These are phyloP conservation scores for Fusarium coicis DNA, from an alignment of 2,329 filamentous ascomycete species.

Conservation along the genomic window DNA sequence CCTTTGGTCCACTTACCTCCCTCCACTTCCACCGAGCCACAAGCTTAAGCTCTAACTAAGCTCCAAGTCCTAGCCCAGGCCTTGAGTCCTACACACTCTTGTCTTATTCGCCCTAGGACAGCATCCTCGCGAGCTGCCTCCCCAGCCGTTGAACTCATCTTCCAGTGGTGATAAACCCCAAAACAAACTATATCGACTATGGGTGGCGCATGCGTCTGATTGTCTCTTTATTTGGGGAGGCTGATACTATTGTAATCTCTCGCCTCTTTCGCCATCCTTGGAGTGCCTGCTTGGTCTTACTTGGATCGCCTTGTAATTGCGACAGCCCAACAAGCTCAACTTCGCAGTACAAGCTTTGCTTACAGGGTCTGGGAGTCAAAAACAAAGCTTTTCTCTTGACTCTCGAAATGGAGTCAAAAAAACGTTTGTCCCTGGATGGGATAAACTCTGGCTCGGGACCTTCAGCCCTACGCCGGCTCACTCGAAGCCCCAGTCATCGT, in stretches of 20 bases:
- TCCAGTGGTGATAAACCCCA: conserved; percentile 25
- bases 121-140: conserved; percentile 44
- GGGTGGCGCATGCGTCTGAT: conserved; percentile 35
- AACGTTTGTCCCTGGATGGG: conserved; percentile 45
- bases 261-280: conserved; percentile 5
- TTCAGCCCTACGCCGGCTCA: conserved; percentile 49
- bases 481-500: conserved; percentile 48
- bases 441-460: conserved; percentile 41
- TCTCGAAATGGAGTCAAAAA: conserved; percentile 48
- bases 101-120: conserved; percentile 45
- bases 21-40: conserved; percentile 30
- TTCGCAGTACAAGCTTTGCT: background rate
- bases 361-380: background rate
- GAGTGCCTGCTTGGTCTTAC: background rate
- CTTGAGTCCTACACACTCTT: conserved; percentile 46
- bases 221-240: background rate
- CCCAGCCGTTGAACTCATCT: conserved; percentile 20
- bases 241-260: conserved; percentile 10
- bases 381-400: background rate
- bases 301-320: background rate
- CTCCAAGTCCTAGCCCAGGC: conserved; percentile 43
- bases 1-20: background rate
- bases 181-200: conserved; percentile 41
- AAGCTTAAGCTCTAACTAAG: conserved; percentile 39
- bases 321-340: background rate